These are phyloP conservation scores for Rubroboletus pulcherrimus DNA, from an alignment of 768 basidiomycete genomes.

Conservation along the genomic window DNA sequence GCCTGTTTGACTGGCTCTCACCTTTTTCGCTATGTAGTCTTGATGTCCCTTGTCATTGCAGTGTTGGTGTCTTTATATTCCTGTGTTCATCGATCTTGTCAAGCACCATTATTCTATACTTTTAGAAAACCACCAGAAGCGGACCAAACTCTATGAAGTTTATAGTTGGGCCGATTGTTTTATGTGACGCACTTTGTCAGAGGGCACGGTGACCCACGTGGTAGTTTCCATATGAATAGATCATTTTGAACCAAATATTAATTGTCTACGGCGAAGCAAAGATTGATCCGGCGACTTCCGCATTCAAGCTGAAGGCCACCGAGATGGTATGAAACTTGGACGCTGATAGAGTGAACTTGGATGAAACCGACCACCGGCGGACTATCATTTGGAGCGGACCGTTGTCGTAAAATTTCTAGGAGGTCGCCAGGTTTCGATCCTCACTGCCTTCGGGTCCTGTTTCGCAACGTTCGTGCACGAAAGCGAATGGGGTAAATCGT, in stretches of 20 bases:
- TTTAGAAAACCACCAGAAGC: neutral
- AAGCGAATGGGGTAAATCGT: conserved; percentile 14
- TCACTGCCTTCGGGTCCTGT: conserved; percentile 20
- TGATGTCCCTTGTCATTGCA: conserved; percentile 7
- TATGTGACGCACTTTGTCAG: neutral
- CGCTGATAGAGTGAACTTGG: conserved; percentile 7
- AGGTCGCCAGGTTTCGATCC: conserved; percentile 15
- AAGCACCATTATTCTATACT: neutral
- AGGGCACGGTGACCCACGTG: neutral
- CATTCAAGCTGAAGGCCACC: neutral
- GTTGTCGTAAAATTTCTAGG: conserved; percentile 5
- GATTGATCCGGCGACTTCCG: neutral
- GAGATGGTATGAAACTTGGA: conserved; percentile 1
- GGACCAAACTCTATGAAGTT: neutral
- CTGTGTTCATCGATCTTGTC: conserved; percentile 5
- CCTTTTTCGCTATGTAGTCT: conserved; percentile 17
- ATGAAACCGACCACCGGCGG: conserved; percentile 12
- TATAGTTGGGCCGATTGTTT: neutral
- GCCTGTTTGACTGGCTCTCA: conserved; percentile 3
- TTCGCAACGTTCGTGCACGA: conserved; percentile 16
- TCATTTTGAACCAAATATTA: neutral
- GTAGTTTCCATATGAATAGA: neutral
- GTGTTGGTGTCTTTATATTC: conserved; percentile 8
- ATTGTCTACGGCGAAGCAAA: neutral
- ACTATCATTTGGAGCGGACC: neutral